These are phyloP conservation scores for Brachypodium distachyon DNA, from an alignment of 202 grass and related monocot genomes.

Conservation along the genomic window DNA sequence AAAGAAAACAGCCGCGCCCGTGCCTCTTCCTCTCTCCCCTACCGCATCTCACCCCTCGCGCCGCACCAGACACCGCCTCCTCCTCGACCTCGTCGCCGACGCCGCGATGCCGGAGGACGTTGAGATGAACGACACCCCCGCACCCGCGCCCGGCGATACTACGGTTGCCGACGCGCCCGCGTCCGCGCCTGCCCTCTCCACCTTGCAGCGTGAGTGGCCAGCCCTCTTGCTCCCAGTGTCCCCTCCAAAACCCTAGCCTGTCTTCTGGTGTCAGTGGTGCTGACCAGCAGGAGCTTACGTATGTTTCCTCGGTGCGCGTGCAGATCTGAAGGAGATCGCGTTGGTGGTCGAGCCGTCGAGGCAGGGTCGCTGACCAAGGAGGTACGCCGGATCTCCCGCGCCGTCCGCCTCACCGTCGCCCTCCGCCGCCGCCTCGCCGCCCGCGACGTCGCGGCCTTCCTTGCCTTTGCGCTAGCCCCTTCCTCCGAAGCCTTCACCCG, in stretches of 20 bases:
- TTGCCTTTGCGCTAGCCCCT: conserved; percentile 27
- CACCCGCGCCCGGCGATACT: background rate
- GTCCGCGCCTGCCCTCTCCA: background rate
- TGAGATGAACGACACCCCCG: conserved; percentile 36
- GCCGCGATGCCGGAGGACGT: conserved; percentile 32
- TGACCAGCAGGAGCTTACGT: background rate
- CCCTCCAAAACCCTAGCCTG: conserved; percentile 26
- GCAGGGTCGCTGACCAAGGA: conserved; percentile 50
- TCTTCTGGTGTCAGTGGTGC: background rate
- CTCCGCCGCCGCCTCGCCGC: no score
- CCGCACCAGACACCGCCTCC: background rate
- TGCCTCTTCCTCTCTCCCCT: no score
- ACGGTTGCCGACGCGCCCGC: background rate
- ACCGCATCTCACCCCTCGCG: no score
- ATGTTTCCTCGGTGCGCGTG: background rate
- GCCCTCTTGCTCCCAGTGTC: no score
- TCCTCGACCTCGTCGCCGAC: conserved; percentile 3
- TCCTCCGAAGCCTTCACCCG: conserved; percentile 47
- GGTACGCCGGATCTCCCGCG: no score
- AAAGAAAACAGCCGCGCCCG: no score
- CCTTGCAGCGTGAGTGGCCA: conserved; percentile 17
- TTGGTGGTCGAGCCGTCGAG: conserved; percentile 55
- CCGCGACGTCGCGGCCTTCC: conserved; percentile 40
- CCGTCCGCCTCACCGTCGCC: conserved; percentile 50
- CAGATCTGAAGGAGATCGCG: conserved; percentile 79